These are phyloP conservation scores for Melanogaster broomeanus DNA, from an alignment of 768 basidiomycete genomes.

Conservation along the genomic window DNA sequence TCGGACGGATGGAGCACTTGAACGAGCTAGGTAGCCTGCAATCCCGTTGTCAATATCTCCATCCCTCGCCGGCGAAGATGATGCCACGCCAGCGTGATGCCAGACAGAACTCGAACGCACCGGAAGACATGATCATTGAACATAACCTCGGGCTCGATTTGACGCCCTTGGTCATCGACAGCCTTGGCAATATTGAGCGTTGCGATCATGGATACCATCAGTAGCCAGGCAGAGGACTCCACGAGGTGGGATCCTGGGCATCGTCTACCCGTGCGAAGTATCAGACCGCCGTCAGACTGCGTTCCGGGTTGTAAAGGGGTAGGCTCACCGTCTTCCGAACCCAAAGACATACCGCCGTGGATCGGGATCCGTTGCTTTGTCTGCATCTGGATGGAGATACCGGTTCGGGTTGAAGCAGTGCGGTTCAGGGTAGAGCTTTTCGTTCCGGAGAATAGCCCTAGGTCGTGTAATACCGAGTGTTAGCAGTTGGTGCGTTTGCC, in stretches of 20 bases:
- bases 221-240: constrained; percentile 63
- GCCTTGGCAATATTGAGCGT: constrained; percentile 57
- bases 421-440: constrained; percentile 50
- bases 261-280: constrained; percentile 34
- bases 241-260: constrained; percentile 68
- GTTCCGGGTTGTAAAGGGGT: background rate
- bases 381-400: constrained; percentile 34
- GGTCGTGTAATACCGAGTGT: background rate
- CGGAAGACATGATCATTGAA: constrained; percentile 68
- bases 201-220: constrained; percentile 56
- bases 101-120: constrained; percentile 31
- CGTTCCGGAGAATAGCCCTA: constrained; percentile 52
- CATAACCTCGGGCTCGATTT: constrained; percentile 49
- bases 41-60: background rate
- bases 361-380: constrained; percentile 37
- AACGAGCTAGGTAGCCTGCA: constrained; percentile 49
- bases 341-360: constrained; percentile 50
- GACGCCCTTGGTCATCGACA: constrained; percentile 48
- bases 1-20: constrained; percentile 49
- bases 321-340: constrained; percentile 43
- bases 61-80: background rate
- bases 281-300: background rate
- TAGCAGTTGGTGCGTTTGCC: background rate
- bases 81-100: too few relatives aligned
- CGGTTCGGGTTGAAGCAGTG: constrained; percentile 56